phyloP scores from a whole-genome alignment of 257 asterid species.

The Nemophila menziesii region DNA sequence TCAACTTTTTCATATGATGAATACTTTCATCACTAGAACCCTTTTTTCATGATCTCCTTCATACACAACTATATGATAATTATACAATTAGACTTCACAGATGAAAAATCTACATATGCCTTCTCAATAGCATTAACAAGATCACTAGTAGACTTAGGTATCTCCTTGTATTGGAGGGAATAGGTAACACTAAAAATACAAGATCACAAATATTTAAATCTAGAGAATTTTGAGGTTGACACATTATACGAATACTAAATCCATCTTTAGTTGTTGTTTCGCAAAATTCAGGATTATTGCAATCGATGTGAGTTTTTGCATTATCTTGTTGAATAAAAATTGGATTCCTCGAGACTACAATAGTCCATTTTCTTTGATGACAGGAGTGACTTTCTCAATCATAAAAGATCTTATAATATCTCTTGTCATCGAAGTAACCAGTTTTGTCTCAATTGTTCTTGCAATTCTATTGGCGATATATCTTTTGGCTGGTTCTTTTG shows the following conservation, averaged over 20 bases:
- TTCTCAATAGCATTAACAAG: not conserved
- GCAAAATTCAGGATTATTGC: not conserved
- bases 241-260: not conserved
- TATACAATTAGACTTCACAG: not conserved
- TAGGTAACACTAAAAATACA: not conserved
- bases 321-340: conserved; percentile 10
- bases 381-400: not conserved
- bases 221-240: conserved; percentile 1
- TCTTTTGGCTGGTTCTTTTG: not conserved
- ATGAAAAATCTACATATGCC: conserved; percentile 4
- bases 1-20: conserved; percentile 4
- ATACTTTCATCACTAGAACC: conserved; percentile 1
- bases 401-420: not conserved
- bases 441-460: not conserved
- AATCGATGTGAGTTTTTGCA: conserved; percentile 7
- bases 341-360: not conserved
- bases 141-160: not conserved
- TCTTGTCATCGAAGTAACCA: not conserved
- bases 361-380: conserved; percentile 4
- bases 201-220: not conserved
- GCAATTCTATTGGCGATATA: not conserved
- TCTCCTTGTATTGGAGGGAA: not conserved
- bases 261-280: not conserved
- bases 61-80: conserved; percentile 6
- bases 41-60: not conserved